A percentile compares a stretch with the other conserved stretches of the same genome.
phyloP scores from a whole-genome alignment of 2,329 filamentous ascomycete species.

The Scleromitrula shiraiana region DNA sequence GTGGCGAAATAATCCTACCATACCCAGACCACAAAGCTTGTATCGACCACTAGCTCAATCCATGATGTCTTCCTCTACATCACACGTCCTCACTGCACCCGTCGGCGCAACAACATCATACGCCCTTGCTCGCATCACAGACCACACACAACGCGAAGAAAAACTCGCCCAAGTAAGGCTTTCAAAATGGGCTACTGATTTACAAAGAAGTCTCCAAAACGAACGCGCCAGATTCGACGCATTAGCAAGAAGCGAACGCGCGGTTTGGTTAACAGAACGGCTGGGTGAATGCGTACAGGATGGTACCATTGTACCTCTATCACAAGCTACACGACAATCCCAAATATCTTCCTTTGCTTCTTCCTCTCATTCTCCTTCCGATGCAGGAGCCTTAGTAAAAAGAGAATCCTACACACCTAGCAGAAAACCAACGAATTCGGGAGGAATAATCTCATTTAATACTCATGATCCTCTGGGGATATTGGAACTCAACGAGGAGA shows the following conservation, averaged over 20 bases:
- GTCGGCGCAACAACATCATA: conserved; percentile 38
- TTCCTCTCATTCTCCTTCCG: too few relatives aligned
- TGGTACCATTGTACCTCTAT: conserved; percentile 50
- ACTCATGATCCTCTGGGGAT: conserved; percentile 71
- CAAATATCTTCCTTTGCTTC: conserved; percentile 11
- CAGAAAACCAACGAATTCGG: conserved; percentile 8
- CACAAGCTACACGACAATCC: conserved; percentile 24
- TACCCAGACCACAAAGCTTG: conserved; percentile 27
- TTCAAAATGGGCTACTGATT: conserved; percentile 73
- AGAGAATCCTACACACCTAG: conserved; percentile 14
- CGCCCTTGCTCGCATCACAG: conserved; percentile 51
- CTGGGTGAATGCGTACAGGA: conserved; percentile 61
- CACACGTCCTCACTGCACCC: conserved; percentile 22
- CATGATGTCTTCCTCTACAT: conserved; percentile 14
- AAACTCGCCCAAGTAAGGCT: conserved; percentile 60
- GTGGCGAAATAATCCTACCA: conserved; percentile 47
- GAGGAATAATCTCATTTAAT: conserved; percentile 18
- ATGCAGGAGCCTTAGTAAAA: conserved; percentile 18
- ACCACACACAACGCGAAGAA: conserved; percentile 52
- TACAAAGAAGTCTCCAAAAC: conserved; percentile 67
- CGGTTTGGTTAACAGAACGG: conserved; percentile 59
- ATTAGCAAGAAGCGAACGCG: conserved; percentile 53
- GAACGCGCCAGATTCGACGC: conserved; percentile 64
- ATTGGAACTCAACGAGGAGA: conserved; percentile 57
- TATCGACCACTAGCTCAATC: conserved; percentile 31